Evolutionary conservation across 768 basidiomycete genomes (phyloP), one percentile per base, ranked within the genome.

Genomic region (Calvatia gigantea): DNA sequence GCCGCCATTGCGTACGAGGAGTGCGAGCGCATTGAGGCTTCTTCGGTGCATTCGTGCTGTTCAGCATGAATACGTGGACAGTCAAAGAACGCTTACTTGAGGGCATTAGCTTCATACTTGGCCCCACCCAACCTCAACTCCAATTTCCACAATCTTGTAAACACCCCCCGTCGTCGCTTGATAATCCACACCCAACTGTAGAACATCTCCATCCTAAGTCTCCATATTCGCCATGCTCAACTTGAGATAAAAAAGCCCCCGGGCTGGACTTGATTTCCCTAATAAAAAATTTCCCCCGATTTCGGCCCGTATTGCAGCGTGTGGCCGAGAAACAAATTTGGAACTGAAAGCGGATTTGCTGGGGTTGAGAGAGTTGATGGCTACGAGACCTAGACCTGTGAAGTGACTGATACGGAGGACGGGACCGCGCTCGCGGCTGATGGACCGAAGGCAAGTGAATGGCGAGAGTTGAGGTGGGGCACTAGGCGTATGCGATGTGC

Each of bases 141-240:
- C 80, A 67, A 99, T 97, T 82, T 96, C 98, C 57, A 98, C 92
- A 56, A 89, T 92, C 73, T 97, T 89, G 71, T 96, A 98, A 50
- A 96, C 93, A 70, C 98, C 95, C 74, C 98, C 94, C 6, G 91
- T 84, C 0, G 96, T 96, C 5, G 95, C 96, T n/a, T 98, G 95
- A 71, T 97, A 99, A 68, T 98, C 95, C 25, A 98, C 93, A 2
- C 96, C 95, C 0, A 98, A 84, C 71, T 98, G 96, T n/a, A 98
- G 72, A 28, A 98, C 81, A 72, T 98, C 95, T 1, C 96, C 96
- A 58, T 98, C 95, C 71, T 89, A 92, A 62, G 98, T 76, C 58
- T 82, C 35, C 6, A 83, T 80, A 45, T 88, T 89, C 9, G 95
- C 94, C 0, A 86, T 77, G 32, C 86, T 86, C n/a, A 98, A 78